Percentiles rank a stretch among this genome's conserved stretches.
phyloP scores from a whole-genome alignment of 306 rosid genomes.

The Prunus mume region DNA sequence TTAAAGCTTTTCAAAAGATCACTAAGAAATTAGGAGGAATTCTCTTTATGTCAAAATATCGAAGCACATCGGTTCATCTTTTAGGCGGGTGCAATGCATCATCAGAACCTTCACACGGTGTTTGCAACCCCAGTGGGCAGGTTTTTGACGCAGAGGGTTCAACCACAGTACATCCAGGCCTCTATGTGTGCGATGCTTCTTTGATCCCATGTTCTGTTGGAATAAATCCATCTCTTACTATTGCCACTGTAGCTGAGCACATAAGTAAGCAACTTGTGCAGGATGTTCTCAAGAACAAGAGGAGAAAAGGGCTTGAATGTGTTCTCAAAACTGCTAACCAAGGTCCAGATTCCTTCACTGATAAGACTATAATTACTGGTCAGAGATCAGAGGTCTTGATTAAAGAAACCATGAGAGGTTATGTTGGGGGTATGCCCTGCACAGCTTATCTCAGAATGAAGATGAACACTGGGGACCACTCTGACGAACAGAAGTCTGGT shows the following conservation, averaged over 20 bases:
- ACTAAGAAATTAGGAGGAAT: conserved; percentile 33
- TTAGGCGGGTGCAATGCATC: conserved; percentile 39
- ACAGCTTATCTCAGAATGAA: conserved; percentile 27
- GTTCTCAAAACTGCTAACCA: conserved; percentile 1
- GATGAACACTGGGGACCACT: conserved; percentile 20
- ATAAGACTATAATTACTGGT: background rate
- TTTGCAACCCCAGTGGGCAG: conserved; percentile 35
- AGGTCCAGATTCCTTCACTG: background rate
- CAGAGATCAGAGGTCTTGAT: conserved; percentile 12
- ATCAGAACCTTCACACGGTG: conserved; percentile 26
- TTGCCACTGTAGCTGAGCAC: conserved; percentile 29
- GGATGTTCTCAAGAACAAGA: conserved; percentile 25
- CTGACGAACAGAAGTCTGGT: conserved; percentile 8
- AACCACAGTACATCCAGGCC: conserved; percentile 26
- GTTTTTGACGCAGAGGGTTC: conserved; percentile 21
- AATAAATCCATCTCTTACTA: conserved; percentile 36
- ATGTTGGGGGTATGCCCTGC: conserved; percentile 34
- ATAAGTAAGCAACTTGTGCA: conserved; percentile 29
- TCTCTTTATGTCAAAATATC: conserved; percentile 33
- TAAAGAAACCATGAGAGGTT: conserved; percentile 35
- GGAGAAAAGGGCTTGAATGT: background rate
- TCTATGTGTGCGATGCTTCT: conserved; percentile 38
- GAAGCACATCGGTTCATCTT: conserved; percentile 36
- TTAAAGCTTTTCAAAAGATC: conserved; percentile 31
- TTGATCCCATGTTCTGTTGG: conserved; percentile 38